Evolutionary conservation across 2,329 filamentous ascomycete species (phyloP).

Genomic region (Xylaria sp.): DNA sequence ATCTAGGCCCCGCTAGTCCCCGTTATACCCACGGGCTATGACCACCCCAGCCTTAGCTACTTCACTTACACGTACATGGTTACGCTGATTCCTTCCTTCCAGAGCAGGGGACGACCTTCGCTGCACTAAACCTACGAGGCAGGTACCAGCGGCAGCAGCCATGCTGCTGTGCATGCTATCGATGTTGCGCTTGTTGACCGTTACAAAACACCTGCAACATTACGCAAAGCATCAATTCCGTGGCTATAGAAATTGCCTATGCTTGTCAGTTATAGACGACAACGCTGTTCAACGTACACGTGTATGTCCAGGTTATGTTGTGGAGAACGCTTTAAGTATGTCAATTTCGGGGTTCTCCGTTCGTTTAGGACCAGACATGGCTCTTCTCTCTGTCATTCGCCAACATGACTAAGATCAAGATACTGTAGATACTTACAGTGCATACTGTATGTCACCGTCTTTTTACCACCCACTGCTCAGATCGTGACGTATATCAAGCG

Average conservation of each 20-base stretch:
- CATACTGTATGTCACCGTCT: slow-evolving; percentile 9
- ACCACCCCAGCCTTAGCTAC: background rate
- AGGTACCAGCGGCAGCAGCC: background rate
- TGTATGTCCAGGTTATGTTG: slow-evolving; percentile 15
- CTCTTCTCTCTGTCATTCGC: slow-evolving; percentile 5
- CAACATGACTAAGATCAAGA: background rate
- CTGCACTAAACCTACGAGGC: slow-evolving; percentile 1
- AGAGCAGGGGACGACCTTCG: background rate
- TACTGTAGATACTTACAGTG: background rate
- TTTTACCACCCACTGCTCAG: background rate
- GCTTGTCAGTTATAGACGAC: background rate
- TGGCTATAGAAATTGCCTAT: background rate
- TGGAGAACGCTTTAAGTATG: slow-evolving; percentile 13
- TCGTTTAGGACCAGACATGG: slow-evolving; percentile 7
- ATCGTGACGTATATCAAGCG: background rate
- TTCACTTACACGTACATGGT: background rate
- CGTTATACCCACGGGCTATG: slow-evolving; percentile 22
- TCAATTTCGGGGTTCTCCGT: slow-evolving; percentile 35
- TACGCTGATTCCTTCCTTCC: background rate
- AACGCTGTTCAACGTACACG: background rate
- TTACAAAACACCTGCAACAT: slow-evolving; percentile 3
- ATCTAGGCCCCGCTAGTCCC: slow-evolving; percentile 40
- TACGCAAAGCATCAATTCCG: background rate
- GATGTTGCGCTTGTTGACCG: background rate
- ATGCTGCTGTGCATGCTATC: background rate